Base-by-base conservation (phyloP, 2,329 filamentous ascomycete genomes). In the Biscogniauxia sp. region DNA sequence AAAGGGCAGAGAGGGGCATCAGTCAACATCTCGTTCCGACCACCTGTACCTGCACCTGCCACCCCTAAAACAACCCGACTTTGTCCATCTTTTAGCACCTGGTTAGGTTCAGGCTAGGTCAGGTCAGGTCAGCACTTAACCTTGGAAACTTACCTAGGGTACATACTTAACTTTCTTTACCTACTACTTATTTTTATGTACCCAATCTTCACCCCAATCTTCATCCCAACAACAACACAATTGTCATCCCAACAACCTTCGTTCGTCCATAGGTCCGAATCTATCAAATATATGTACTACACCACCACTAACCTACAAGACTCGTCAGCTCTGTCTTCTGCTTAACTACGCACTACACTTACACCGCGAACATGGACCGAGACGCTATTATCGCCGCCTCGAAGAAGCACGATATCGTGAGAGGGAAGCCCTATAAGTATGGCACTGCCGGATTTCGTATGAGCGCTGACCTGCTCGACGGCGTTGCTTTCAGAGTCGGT, bases 401-500 rank as follows among this genome's bases (percentile, higher is more conserved):
- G 57, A 78, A 82, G 76, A 86, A 83, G 77, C 84, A 88, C 73
- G 82, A 86, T 65, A 86, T 87, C 62, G 79, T 82, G 56, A 67
- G 75, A n/a, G 82, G 82, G 68, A 82, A 80, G 59, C 68, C 76
- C 60, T 89, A 87, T 78, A 85, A 84, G 68, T 89, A 89, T 77
- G 86, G 86, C 67, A 89, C 86, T 28, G 86, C 86, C 52, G 86
- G 86, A 62, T 89, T 89, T 74, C 86, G 86, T 69, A 88, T 89
- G 86, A 85, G 84, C 73, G 85, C 86, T 32, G 89, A 93, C 70
- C 85, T 96, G 59, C 89, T 98, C 70, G 91, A 96, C 74, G 95
- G 92, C 41, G 92, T 99, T 65, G 87, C 96, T 69, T 97, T 94
- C 78, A 89, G 93, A 53, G 93, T 97, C 66, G 95, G 94, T 56